phyloP scores from a whole-genome alignment of 1,284 basidiomycete genomes.

The Boletus subluridellus region DNA sequence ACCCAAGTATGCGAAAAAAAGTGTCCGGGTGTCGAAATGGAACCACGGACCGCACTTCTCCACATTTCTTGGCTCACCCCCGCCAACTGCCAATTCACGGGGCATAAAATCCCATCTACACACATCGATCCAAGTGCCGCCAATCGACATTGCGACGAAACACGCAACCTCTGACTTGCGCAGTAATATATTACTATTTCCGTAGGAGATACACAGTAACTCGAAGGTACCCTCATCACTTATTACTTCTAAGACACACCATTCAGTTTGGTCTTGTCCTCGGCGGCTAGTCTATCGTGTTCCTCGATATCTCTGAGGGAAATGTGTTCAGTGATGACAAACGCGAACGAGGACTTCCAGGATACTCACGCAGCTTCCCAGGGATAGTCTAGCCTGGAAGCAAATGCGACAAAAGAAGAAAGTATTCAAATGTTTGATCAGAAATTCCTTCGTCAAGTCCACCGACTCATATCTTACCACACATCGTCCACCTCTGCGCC shows the following conservation, averaged over 20 bases:
- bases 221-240: conserved; percentile 5
- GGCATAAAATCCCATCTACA: neutral
- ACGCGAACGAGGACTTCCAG: conserved; percentile 16
- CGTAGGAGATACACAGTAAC: conserved; percentile 1
- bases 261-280: conserved; percentile 28
- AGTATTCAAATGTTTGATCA: conserved; percentile 6
- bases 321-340: conserved; percentile 1
- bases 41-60: neutral
- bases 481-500: conserved; percentile 65
- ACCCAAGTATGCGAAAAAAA: conserved; percentile 7
- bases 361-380: conserved; percentile 71
- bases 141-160: too few relatives aligned
- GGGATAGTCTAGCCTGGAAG: conserved; percentile 74
- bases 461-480: conserved; percentile 43
- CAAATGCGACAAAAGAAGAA: conserved; percentile 5
- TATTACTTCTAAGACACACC: conserved; percentile 5
- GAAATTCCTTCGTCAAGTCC: conserved; percentile 9
- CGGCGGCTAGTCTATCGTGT: conserved; percentile 62
- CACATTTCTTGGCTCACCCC: neutral
- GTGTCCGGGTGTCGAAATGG: conserved; percentile 3
- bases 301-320: conserved; percentile 67
- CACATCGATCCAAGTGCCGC: neutral
- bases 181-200: neutral
- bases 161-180: too few relatives aligned
- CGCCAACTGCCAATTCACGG: neutral